Conservation (phyloP, 2,329 filamentous ascomycete genomes). For the Furcasterigmium sp. region DNA sequence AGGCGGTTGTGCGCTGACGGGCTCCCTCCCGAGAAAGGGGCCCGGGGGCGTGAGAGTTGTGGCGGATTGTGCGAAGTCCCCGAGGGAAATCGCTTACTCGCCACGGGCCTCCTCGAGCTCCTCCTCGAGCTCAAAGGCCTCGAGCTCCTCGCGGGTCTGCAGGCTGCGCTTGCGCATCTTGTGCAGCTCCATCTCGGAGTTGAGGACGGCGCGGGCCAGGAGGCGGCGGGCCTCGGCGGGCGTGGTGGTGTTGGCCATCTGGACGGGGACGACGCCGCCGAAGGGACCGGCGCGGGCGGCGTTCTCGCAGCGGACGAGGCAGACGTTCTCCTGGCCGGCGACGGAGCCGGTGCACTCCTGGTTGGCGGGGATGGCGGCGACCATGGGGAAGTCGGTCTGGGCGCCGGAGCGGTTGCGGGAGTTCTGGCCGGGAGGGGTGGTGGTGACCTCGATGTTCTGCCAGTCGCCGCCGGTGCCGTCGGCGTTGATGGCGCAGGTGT, state of each 20-base stretch:
- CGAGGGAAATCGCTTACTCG: not conserved
- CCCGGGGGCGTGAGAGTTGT: no score
- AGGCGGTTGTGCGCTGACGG: not conserved
- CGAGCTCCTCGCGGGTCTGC: slow-evolving; percentile 3
- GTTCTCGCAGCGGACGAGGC: slow-evolving; percentile 60
- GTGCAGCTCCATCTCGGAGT: slow-evolving; percentile 15
- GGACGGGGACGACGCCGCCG: slow-evolving; percentile 54
- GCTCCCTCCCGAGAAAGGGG: no score
- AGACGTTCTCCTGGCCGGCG: slow-evolving; percentile 53
- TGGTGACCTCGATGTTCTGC: slow-evolving; percentile 48
- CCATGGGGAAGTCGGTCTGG: slow-evolving; percentile 43
- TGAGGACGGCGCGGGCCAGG: slow-evolving; percentile 15
- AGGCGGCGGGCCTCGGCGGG: slow-evolving; percentile 16
- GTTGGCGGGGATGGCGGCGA: slow-evolving; percentile 48
- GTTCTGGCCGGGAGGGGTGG: slow-evolving; percentile 45
- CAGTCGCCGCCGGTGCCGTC: slow-evolving; percentile 52
- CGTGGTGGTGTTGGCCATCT: slow-evolving; percentile 29
- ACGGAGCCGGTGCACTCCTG: slow-evolving; percentile 55
- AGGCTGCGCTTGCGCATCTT: slow-evolving; percentile 15
- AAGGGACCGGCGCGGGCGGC: slow-evolving; percentile 56
- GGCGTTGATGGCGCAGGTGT: slow-evolving; percentile 58
- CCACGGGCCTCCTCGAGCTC: not conserved
- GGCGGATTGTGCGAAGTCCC: no score
- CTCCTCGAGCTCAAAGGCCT: slow-evolving; percentile 8
- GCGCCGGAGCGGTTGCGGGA: slow-evolving; percentile 39